phyloP scores from a whole-genome alignment of 306 rosid species.

The Sindora glabra region DNA sequence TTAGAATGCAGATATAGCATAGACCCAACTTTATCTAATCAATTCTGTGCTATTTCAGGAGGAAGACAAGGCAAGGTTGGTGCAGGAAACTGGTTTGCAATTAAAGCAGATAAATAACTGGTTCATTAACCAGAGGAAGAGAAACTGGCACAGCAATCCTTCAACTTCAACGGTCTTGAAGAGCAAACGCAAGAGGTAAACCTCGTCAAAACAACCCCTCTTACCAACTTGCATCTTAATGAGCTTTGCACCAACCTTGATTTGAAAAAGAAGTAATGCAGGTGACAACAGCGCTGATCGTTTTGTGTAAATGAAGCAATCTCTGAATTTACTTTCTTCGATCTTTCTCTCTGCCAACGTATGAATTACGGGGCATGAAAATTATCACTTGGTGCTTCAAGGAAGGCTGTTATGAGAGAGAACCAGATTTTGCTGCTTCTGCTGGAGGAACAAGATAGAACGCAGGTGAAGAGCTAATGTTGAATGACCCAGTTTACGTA shows the following conservation, averaged over 20 bases:
- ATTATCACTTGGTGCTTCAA: too few relatives aligned
- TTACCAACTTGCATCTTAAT: not conserved
- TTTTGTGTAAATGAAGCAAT: slow-evolving; percentile 27
- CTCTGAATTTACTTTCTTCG: not conserved
- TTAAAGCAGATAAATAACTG: slow-evolving; percentile 95
- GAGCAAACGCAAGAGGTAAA: slow-evolving; percentile 98
- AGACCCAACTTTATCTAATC: too few relatives aligned
- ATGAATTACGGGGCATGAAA: too few relatives aligned
- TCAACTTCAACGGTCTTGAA: slow-evolving; percentile 84
- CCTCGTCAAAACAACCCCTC: not conserved
- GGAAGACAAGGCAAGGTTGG: slow-evolving; percentile 94
- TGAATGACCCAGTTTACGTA: too few relatives aligned
- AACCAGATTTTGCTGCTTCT: too few relatives aligned
- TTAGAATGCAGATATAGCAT: too few relatives aligned
- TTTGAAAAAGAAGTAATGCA: slow-evolving; percentile 63
- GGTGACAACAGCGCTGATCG: slow-evolving; percentile 59
- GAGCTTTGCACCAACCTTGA: slow-evolving; percentile 40
- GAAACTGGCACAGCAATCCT: slow-evolving; percentile 98
- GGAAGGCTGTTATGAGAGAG: too few relatives aligned
- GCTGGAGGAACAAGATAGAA: too few relatives aligned
- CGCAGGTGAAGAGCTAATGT: too few relatives aligned
- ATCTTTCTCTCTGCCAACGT: slow-evolving; percentile 17
- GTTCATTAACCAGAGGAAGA: slow-evolving; percentile 98
- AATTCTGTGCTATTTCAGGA: slow-evolving; percentile 45
- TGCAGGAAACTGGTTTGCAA: slow-evolving; percentile 92